Conservation (phyloP, 2,329 filamentous ascomycete genomes). For the Aspergillus neotritici region DNA sequence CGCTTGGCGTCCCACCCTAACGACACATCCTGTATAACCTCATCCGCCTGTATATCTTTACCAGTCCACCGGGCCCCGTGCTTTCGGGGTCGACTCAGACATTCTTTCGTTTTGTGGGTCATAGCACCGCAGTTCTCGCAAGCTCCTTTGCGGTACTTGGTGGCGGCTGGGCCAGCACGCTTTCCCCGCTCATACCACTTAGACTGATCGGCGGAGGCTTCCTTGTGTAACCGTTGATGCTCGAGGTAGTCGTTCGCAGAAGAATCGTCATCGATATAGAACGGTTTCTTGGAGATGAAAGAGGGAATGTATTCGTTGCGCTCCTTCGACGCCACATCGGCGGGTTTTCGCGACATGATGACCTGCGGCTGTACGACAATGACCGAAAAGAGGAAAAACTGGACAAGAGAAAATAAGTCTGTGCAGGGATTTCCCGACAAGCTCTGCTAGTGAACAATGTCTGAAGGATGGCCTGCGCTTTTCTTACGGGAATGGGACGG, state of each 20-base stretch:
- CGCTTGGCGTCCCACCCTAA: constrained; percentile 96
- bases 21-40: constrained; percentile 75
- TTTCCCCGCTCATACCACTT: constrained; percentile 93
- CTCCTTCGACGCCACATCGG: constrained; percentile 62
- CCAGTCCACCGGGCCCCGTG: constrained; percentile 89
- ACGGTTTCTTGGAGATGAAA: constrained; percentile 97
- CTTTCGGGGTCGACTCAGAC: constrained; percentile 79
- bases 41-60: constrained; percentile 87
- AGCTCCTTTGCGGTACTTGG: constrained; percentile 94
- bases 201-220: constrained; percentile 57
- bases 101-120: constrained; percentile 94
- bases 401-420: neutral
- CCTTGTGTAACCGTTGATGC: constrained; percentile 80
- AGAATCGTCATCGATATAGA: constrained; percentile 78
- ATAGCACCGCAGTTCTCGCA: constrained; percentile 98
- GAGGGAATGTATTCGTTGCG: constrained; percentile 98
- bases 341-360: constrained; percentile 43
- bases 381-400: neutral
- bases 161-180: constrained; percentile 78
- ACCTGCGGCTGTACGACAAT: neutral
- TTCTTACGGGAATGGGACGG: neutral
- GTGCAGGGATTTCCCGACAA: neutral
- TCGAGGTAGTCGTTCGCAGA: constrained; percentile 83
- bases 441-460: neutral
- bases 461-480: neutral